Evolutionary conservation across 2,329 filamentous ascomycete species (phyloP), one percentile per base, ranked within the genome.

Genomic region (Ambrosiella beaveri): DNA sequence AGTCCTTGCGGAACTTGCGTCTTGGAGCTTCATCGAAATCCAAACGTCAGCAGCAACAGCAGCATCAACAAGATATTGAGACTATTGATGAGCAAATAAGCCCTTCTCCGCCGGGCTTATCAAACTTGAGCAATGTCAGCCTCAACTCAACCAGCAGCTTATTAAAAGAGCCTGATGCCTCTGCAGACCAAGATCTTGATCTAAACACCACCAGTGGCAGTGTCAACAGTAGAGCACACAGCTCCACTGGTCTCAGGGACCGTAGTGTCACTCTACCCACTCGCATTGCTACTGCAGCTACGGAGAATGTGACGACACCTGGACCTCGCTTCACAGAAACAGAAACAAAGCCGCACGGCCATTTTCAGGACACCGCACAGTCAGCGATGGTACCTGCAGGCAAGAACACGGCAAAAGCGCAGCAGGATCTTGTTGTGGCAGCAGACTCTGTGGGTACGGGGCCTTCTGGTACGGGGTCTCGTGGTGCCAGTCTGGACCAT

Each of bases 321-420:
- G 41, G 19, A 45, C 50, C 54, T 57, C 40, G 17, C 12, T 37
- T 17, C 12, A 53, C 19, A 51, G 44, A 57, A 57, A 58, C 59
- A 60, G 59, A 60, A 54, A 56, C 59, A 58, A 45, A 27, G 35
- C 45, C 56, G 59, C 59, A 60, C 56, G 59, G 56, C 51, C 59
- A 51, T 45, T 56, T 45, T 52, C 37, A 39, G 52, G 36, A 40
- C 37, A 19, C 38, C 17, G 52, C 52, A 41, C 37, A 15, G 38
- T 11, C 52, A 27, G 27, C 27, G 39, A 15, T 36, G 38, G 52
- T 54, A 54, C 52, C 52, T 54, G 52, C 52, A 41, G 39, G 11
- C 40, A 41, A 47, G 13, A 12, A 56, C 39, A 37, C 7, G 47
- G 47, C 47, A 35, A 51, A 19, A 35, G 47, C 19, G 8, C 47